Evolutionary conservation across 768 basidiomycete genomes (phyloP), one percentile per base, ranked within the genome.

Genomic region (Gymnopilus junonius): DNA sequence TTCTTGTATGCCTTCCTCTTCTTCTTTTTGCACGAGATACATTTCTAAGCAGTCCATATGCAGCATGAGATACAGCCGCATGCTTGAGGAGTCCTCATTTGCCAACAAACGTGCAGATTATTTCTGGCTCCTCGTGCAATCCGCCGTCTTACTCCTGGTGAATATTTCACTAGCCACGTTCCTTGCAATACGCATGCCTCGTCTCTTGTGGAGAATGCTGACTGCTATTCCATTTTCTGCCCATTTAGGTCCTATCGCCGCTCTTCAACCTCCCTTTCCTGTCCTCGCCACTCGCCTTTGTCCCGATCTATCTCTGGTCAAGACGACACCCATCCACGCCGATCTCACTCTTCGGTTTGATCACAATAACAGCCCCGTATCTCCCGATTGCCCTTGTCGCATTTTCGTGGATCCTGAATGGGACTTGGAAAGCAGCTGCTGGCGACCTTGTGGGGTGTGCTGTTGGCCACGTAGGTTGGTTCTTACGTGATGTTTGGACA

Each of bases 271-370:
- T 96, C 15, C 95, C 95, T 0, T 97, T 97, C 80, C 88, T 98
- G 46, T 96, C 95, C 4, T 93, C 94, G 0, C 89, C 95, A 0
- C 85, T 97, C 31, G 95, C 95, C 0, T 97, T 97, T 71, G 93
- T 97, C 2, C 92, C 97, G 3, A 97, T 98, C 40, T 99, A 99
- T 75, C 82, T 99, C 63, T 99, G 97, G 97, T 95, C 95, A 17
- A 82, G 97, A 57, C 85, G 95, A 21, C 97, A 99, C 73, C 95
- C 97, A 3, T 88, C 91, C 4, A 94, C 95, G 3, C 94, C 94
- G n/a, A 95, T 99, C 61, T 96, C 94, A 2, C 86, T 99, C 15
- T 97, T 99, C 69, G 97, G 97, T 8, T 80, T 99, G 27, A 83
- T 99, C 70, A 98, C 94, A 3, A 95, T 99, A 71, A 91, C 94